Evolutionary conservation across 306 rosid species (phyloP), one percentile per base, ranked within the genome.

Genomic region (Cucumis cinereus): DNA sequence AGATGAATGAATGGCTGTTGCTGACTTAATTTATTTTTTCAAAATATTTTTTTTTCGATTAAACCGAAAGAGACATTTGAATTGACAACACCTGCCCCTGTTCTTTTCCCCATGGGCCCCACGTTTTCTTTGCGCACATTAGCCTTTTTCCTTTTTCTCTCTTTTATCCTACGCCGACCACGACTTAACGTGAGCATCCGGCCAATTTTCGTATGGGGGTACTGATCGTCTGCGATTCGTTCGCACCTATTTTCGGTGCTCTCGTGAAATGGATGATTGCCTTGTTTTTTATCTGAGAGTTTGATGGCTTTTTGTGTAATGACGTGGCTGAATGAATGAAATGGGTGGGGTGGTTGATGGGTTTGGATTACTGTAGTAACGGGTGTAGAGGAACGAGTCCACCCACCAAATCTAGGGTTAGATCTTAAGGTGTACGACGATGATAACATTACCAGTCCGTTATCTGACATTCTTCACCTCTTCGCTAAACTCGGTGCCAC

Each of bases 51-150:
- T n/a, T 60, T 61, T 62, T 24, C 41, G 76, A 45, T 68, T 36
- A 52, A 81, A 81, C 80, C 60, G 82, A 81, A 83, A 83, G 67
- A 58, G 83, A 74, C 71, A 17, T 22, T 61, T 52, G 85, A 86
- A 81, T 81, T 74, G 84, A 83, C 84, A 7, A 50, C 56, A 26
- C 78, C 54, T 28, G 60, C 52, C 79, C 22, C 75, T 19, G 28
- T 11, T 9, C 49, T 62, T 55, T 35, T 20, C 49, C 2, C 26
- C 0, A 1, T 5, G 49, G 74, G 45, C 50, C 62, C 79, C 70
- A 35, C 69, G 2, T 17, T 38, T 2, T 3, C 8, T 12, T 20
- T 9, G 74, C 77, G 62, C 30, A 72, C 73, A 22, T 47, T 80
- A 47, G 53, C 13, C 17, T 15, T 4, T 22, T 11, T 7, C 3